These are phyloP conservation scores for Juglanconis oblonga DNA, from an alignment of 2,329 filamentous ascomycete genomes.

Conservation along the genomic window DNA sequence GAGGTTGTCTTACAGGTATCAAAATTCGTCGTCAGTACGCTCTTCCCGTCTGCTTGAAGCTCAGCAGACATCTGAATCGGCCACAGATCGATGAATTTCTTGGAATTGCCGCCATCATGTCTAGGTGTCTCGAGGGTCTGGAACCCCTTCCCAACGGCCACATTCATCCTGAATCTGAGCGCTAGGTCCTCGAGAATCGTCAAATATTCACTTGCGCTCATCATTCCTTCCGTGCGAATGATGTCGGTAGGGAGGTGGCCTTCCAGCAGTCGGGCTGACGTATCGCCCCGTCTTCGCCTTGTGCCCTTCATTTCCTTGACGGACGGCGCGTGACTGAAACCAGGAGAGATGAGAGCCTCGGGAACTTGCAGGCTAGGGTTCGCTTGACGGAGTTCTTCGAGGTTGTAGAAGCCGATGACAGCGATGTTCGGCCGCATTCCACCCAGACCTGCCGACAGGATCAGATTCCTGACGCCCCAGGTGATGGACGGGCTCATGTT, in stretches of 20 bases:
- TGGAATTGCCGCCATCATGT: constrained; percentile 53
- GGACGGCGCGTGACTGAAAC: background rate
- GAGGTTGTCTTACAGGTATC: constrained; percentile 67
- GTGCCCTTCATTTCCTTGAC: background rate
- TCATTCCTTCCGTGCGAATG: constrained; percentile 65
- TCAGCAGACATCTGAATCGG: constrained; percentile 92
- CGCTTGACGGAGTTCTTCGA: constrained; percentile 64
- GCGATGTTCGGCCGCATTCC: constrained; percentile 90
- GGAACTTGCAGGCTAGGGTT: background rate
- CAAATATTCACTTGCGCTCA: constrained; percentile 71
- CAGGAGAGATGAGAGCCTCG: background rate
- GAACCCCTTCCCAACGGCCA: constrained; percentile 81
- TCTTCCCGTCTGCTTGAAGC: constrained; percentile 63
- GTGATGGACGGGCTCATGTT: constrained; percentile 78
- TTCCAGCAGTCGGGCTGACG: constrained; percentile 53
- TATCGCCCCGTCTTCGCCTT: constrained; percentile 47
- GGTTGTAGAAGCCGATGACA: constrained; percentile 75
- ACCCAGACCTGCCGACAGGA: constrained; percentile 76
- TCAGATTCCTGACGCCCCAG: constrained; percentile 82
- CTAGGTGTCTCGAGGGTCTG: constrained; percentile 71
- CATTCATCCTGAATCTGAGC: constrained; percentile 75
- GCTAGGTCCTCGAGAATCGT: constrained; percentile 81
- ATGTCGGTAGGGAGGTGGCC: constrained; percentile 65
- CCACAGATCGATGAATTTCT: constrained; percentile 85
- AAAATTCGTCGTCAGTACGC: constrained; percentile 80